Evolutionary conservation across 2,329 filamentous ascomycete species (phyloP).

Genomic region (Phyllosticta ampelicida): DNA sequence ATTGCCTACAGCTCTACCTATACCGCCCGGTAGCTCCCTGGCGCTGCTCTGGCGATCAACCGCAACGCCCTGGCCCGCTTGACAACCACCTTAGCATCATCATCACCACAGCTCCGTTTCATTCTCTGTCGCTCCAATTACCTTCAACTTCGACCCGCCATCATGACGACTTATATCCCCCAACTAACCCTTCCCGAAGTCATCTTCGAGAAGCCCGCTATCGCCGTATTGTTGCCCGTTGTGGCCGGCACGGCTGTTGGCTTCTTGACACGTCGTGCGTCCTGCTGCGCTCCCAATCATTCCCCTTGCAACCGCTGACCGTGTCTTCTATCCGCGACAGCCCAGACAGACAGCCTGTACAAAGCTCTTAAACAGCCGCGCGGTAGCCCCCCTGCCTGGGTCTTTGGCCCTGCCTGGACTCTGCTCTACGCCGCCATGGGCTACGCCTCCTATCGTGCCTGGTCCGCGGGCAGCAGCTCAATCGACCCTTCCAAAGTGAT

Average conservation of each 20-base stretch:
- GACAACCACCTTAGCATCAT: neutral
- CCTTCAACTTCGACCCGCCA: slow-evolving; percentile 15
- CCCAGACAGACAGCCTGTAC: slow-evolving; percentile 53
- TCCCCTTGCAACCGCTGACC: neutral
- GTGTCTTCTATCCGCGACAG: slow-evolving; percentile 24
- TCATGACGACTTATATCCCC: slow-evolving; percentile 73
- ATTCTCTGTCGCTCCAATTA: slow-evolving; percentile 4
- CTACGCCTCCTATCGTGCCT: slow-evolving; percentile 74
- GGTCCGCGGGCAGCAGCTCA: slow-evolving; percentile 51
- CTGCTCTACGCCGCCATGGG: slow-evolving; percentile 63
- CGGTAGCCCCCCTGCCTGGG: slow-evolving; percentile 44
- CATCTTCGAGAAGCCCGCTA: slow-evolving; percentile 61
- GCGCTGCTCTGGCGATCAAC: neutral
- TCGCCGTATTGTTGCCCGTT: slow-evolving; percentile 66
- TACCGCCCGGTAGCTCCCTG: no score
- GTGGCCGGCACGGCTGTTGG: slow-evolving; percentile 63
- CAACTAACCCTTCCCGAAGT: slow-evolving; percentile 61
- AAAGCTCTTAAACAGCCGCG: slow-evolving; percentile 54
- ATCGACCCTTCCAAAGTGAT: slow-evolving; percentile 37
- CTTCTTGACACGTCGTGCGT: slow-evolving; percentile 54
- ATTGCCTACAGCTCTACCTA: neutral
- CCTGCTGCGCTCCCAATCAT: slow-evolving; percentile 1
- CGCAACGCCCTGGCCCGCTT: neutral
- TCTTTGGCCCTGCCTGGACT: slow-evolving; percentile 51
- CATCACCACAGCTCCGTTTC: neutral